A percentile compares a stretch with the other conserved stretches of the same genome.
Conservation (phyloP, 2,329 filamentous ascomycete species). For the Didymella arachidicola region DNA sequence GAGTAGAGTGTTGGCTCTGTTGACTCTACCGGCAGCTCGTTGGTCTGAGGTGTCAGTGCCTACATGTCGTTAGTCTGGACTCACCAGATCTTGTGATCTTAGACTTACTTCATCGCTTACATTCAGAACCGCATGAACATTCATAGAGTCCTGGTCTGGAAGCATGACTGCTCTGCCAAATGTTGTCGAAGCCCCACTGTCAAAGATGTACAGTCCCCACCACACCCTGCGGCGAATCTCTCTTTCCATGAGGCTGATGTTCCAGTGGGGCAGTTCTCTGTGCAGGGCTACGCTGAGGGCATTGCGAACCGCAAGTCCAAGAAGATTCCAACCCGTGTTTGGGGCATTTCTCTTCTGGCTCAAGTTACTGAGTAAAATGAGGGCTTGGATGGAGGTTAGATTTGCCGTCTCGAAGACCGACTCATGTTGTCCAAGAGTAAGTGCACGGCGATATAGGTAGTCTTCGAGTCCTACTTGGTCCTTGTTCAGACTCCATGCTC, state of each 20-base stretch:
- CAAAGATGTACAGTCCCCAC: slow-evolving; percentile 40
- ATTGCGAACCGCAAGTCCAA: slow-evolving; percentile 36
- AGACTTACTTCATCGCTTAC: slow-evolving; percentile 31
- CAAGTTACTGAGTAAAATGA: slow-evolving; percentile 35
- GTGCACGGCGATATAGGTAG: slow-evolving; percentile 35
- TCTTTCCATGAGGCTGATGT: slow-evolving; percentile 36
- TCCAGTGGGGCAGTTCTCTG: slow-evolving; percentile 39
- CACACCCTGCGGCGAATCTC: slow-evolving; percentile 36
- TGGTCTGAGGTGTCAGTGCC: slow-evolving; percentile 35
- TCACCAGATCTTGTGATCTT: not conserved
- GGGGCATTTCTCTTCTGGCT: slow-evolving; percentile 37
- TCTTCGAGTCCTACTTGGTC: slow-evolving; percentile 36
- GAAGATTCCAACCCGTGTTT: slow-evolving; percentile 38
- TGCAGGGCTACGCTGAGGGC: slow-evolving; percentile 37
- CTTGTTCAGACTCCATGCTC: slow-evolving; percentile 35
- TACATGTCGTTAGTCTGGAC: slow-evolving; percentile 4
- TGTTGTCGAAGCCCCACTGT: slow-evolving; percentile 38
- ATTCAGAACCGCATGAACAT: slow-evolving; percentile 35
- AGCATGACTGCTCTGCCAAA: slow-evolving; percentile 37
- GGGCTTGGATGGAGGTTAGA: slow-evolving; percentile 35
- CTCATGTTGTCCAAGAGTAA: slow-evolving; percentile 36
- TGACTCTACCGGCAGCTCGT: slow-evolving; percentile 26
- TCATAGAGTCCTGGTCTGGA: slow-evolving; percentile 37
- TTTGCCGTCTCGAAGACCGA: slow-evolving; percentile 37
- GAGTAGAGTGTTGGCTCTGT: slow-evolving; percentile 34